These are phyloP conservation scores for Rhizomucor pusillus DNA, from an alignment of 371 early-diverging fungal species.

Conservation along the genomic window DNA sequence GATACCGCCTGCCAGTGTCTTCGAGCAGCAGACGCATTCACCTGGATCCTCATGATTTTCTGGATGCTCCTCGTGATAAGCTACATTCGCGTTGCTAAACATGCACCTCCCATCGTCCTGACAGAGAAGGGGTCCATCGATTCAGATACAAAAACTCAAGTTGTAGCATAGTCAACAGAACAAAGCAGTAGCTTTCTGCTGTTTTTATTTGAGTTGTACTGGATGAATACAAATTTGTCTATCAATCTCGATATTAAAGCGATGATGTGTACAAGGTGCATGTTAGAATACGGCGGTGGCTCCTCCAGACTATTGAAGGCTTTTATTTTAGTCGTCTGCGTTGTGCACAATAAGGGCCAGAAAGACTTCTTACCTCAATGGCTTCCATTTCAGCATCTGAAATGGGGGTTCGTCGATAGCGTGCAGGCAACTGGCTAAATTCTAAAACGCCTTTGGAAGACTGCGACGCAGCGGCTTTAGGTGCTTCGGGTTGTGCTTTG, in stretches of 20 bases:
- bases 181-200: too few species aligned
- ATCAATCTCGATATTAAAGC: too few species aligned
- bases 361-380: constrained; percentile 33
- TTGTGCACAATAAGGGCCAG: background rate
- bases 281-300: background rate
- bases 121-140: background rate
- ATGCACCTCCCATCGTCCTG: background rate
- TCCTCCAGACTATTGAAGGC: constrained; percentile 3
- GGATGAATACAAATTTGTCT: too few species aligned
- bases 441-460: constrained; percentile 22
- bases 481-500: constrained; percentile 17
- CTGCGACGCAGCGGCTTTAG: constrained; percentile 7
- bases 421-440: constrained; percentile 35
- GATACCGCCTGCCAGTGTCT: constrained; percentile 34
- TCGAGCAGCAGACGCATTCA: constrained; percentile 28
- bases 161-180: background rate
- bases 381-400: constrained; percentile 50
- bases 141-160: constrained; percentile 5
- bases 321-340: background rate
- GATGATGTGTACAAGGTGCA: background rate
- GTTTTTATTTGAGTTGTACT: too few species aligned
- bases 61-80: constrained; percentile 18
- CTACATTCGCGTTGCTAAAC: constrained; percentile 17
- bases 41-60: constrained; percentile 30
- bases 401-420: constrained; percentile 35